Base-by-base conservation (phyloP, 2,329 filamentous ascomycete genomes). In the Geosmithia flava region DNA sequence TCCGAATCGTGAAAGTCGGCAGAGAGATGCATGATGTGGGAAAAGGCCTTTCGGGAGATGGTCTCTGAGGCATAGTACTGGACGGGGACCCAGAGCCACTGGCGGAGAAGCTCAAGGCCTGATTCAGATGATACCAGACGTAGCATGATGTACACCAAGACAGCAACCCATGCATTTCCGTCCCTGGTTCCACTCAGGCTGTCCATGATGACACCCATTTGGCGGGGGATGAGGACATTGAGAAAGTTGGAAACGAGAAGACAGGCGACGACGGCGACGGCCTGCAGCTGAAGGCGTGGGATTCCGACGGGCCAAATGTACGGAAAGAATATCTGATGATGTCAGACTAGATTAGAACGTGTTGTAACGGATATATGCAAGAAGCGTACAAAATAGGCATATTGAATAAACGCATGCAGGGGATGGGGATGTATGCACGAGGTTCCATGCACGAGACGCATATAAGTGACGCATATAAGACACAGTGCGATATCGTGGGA, bases 151-250 rank as follows among this genome's bases (percentile, higher is more conserved):
- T 76, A 78, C 17, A 76, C 60, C 19, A 71, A 51, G 2, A 79
- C 72, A 20, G 76, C 70, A 3, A 68, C 52, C 76, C 76, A 78
- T 1, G 72, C 69, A 47, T 68, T 72, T 49, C 62, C 68, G 42
- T 69, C 63, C 42, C 73, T 70, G 37, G 58, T 61, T 8, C 71
- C 68, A 29, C 72, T 72, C 20, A 94, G 67, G 51, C 77, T 77
- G 56, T 93, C 80, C 53, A 87, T 82, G 53, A 95, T 81, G 50
- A 86, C 79, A 53, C 87, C 88, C 30, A 91, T 78, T 59, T 93
- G 86, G 19, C 85, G 76, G n/a, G 88, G 88, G 30, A 88, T 79
- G 42, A 94, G 67, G 15, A 95, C 69, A 55, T 89, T 87, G 46
- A 94, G 68, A 5, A 77, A 77, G 53, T 90, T 87, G 48, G 81